phyloP scores from a whole-genome alignment of 768 basidiomycete species.

The Grammothele lineata region DNA sequence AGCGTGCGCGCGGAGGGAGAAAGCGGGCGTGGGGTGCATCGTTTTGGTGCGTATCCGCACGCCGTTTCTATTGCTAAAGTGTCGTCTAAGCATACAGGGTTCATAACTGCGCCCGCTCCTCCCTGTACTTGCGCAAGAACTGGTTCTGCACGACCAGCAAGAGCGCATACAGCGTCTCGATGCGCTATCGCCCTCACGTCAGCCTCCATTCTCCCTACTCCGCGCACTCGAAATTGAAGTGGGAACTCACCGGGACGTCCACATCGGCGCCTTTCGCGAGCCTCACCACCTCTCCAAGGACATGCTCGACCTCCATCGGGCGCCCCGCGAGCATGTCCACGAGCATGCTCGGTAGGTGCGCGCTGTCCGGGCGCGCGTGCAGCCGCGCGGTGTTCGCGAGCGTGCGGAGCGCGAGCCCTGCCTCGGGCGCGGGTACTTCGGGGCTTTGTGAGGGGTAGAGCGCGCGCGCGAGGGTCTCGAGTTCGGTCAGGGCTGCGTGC shows the following conservation, averaged over 20 bases:
- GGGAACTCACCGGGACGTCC: slow-evolving; percentile 48
- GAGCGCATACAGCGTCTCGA: slow-evolving; percentile 57
- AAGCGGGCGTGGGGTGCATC: too few species aligned
- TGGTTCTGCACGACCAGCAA: slow-evolving; percentile 61
- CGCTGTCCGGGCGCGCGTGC: slow-evolving; percentile 40
- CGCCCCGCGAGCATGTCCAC: slow-evolving; percentile 49
- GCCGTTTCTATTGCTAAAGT: too few species aligned
- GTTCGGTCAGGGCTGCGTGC: slow-evolving; percentile 42
- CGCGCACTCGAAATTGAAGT: too few species aligned
- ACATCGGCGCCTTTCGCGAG: slow-evolving; percentile 43
- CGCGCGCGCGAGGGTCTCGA: slow-evolving; percentile 38
- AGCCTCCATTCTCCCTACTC: neutral
- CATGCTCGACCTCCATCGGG: slow-evolving; percentile 66
- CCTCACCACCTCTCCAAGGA: slow-evolving; percentile 57
- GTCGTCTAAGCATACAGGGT: too few species aligned
- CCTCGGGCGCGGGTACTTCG: slow-evolving; percentile 39
- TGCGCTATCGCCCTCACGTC: slow-evolving; percentile 36
- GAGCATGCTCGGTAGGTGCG: slow-evolving; percentile 57
- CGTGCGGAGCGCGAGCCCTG: slow-evolving; percentile 34
- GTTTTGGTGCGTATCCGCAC: too few species aligned
- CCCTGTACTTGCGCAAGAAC: slow-evolving; percentile 42
- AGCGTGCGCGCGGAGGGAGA: too few species aligned
- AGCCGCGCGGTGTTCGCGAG: slow-evolving; percentile 36
- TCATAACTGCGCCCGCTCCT: neutral
- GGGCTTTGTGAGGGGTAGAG: slow-evolving; percentile 40